phyloP scores from a whole-genome alignment of 1,284 basidiomycete species.

The Irpex sp. region DNA sequence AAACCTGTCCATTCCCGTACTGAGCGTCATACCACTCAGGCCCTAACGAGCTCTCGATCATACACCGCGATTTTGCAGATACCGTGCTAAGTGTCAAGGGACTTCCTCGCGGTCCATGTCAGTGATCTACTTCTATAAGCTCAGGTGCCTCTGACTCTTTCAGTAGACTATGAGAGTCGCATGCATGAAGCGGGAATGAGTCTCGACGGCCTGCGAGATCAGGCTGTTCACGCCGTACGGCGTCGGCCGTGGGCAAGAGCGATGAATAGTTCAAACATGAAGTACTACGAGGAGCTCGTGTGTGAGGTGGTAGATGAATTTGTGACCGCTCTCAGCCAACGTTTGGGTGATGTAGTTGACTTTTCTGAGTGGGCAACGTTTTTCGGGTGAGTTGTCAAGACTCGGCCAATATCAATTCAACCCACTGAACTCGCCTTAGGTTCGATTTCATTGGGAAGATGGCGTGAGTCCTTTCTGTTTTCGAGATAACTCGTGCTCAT shows the following conservation, averaged over 20 bases:
- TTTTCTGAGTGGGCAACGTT: constrained; percentile 18
- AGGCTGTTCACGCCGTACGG: constrained; percentile 14
- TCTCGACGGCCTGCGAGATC: constrained; percentile 11
- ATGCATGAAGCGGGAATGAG: constrained; percentile 10
- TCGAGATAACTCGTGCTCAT: neutral
- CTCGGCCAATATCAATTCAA: no score
- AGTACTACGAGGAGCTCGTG: constrained; percentile 16
- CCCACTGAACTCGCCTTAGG: no score
- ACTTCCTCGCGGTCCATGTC: constrained; percentile 14
- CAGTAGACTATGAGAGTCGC: constrained; percentile 14
- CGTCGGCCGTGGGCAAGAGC: constrained; percentile 18
- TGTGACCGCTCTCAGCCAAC: constrained; percentile 3
- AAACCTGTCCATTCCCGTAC: neutral
- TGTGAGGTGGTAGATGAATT: constrained; percentile 1
- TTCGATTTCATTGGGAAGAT: no score
- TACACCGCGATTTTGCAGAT: constrained; percentile 1
- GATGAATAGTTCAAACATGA: constrained; percentile 13
- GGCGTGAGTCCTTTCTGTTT: neutral
- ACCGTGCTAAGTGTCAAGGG: constrained; percentile 10
- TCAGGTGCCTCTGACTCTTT: neutral
- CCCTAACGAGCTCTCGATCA: constrained; percentile 15
- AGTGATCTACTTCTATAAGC: neutral
- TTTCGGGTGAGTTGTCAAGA: constrained; percentile 6
- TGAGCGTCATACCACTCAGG: neutral
- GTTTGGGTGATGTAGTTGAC: constrained; percentile 8